Evolutionary conservation across 2,329 filamentous ascomycete species (phyloP).

Genomic region (Stylonectria norvegica): DNA sequence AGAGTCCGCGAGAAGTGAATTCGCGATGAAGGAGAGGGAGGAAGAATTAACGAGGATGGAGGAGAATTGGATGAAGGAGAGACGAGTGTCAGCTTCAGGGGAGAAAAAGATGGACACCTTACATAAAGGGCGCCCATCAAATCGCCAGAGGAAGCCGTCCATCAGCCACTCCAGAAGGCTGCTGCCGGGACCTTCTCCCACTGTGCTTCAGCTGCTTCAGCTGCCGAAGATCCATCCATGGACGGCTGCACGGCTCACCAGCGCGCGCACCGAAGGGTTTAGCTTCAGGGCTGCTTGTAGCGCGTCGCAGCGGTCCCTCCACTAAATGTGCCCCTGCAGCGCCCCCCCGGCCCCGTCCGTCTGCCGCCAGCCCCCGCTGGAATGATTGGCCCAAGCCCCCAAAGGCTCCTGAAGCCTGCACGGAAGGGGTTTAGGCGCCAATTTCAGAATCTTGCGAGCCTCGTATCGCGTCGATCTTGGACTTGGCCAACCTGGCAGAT

Average conservation of each 20-base stretch:
- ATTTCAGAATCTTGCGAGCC: conserved; percentile 6
- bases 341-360: conserved; percentile 11
- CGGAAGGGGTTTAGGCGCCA: conserved; percentile 11
- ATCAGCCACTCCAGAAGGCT: no score
- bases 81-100: background rate
- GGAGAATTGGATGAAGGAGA: background rate
- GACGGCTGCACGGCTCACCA: no score
- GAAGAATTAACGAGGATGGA: no score
- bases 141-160: no score
- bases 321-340: background rate
- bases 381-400: conserved; percentile 17
- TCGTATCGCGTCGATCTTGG: no score
- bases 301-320: background rate
- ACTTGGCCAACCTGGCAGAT: no score
- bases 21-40: background rate
- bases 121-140: no score
- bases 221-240: no score
- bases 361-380: conserved; percentile 11
- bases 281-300: background rate
- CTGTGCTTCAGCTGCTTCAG: no score
- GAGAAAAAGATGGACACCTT: conserved; percentile 3
- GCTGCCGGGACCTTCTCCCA: no score
- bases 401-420: conserved; percentile 12
- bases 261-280: no score
- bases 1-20: background rate